Evolutionary conservation across 495 filamentous ascomycete genomes (phyloP), one percentile per base, ranked within the genome.

Genomic region (Podospora bellae-mahoneyi): DNA sequence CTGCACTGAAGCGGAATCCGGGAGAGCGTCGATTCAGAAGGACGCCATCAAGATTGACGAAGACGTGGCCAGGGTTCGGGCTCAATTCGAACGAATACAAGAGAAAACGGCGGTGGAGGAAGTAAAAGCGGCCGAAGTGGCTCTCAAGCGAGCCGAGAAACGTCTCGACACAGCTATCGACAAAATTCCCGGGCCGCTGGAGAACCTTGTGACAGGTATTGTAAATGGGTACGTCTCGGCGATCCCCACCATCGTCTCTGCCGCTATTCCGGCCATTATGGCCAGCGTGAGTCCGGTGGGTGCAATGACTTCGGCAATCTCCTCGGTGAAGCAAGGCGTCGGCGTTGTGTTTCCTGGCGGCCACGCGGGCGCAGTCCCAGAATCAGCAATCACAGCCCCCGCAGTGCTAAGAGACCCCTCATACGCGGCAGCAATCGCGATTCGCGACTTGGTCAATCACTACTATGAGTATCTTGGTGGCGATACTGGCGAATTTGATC

Each of bases 81-180:
- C n/a, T n/a, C n/a, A 6, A n/a, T 64, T 23, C 44, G 19, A n/a
- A 32, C 15, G 2, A 10, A 3, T 27, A 2, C 18, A 32, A 26
- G 16, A 48, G 3, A 48, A 64, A n/a, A 44, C 6, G 7, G 62
- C 19, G n/a, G 48, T 53, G 16, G 54, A 55, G 34, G 5, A 54
- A 34, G 34, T 64, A 9, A 23, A 34, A 16, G n/a, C 19, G 44
- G 44, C 62, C n/a, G 39, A 34, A 26, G 18, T 20, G 44, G 34
- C 30, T 48, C 32, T 64, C 18, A 48, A 64, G 1, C 39, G 54
- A 10, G 32, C 27, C 20, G 32, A 48, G 23, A 64, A 64, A 27
- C 27, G 48, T 27, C 62, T 64, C 34, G 62, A 64, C n/a, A 64
- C 62, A 26, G 48, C 54, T 34, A 55, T 55, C 62, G 62, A 64